Percentiles rank a stretch among this genome's conserved stretches.
Conservation (phyloP, 2,329 filamentous ascomycete genomes). For the Fusarium scirpi region DNA sequence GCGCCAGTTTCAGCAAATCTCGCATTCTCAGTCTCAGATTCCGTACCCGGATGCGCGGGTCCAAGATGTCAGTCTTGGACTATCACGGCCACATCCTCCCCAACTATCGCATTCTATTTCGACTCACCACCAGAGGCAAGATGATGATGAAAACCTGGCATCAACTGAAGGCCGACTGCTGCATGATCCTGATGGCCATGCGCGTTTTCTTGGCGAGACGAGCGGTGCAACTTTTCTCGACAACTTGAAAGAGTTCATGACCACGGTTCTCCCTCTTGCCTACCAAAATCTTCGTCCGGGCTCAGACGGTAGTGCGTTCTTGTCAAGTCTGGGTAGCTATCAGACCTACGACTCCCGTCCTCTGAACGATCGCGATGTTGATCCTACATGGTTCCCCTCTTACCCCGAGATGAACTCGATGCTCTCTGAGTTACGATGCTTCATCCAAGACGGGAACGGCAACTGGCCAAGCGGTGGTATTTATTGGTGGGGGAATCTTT, state of each 20-base stretch:
- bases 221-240: constrained; percentile 64
- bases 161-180: constrained; percentile 57
- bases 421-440: constrained; percentile 56
- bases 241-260: constrained; percentile 61
- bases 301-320: constrained; percentile 50
- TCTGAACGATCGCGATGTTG: constrained; percentile 52
- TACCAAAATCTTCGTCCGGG: constrained; percentile 41
- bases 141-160: constrained; percentile 43
- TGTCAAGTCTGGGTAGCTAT: constrained; percentile 59
- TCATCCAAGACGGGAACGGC: constrained; percentile 60
- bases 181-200: constrained; percentile 58
- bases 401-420: constrained; percentile 54
- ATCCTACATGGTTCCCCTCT: constrained; percentile 56
- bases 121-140: constrained; percentile 27
- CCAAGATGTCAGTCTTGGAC: constrained; percentile 4
- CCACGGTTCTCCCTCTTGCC: constrained; percentile 53
- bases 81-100: constrained; percentile 17
- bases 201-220: constrained; percentile 62
- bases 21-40: constrained; percentile 14
- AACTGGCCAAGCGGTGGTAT: constrained; percentile 60
- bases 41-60: constrained; percentile 29
- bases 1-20: constrained; percentile 21
- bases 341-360: constrained; percentile 61
- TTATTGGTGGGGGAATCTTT: constrained; percentile 61
- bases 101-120: constrained; percentile 2